Conservation (phyloP, 2,329 filamentous ascomycete genomes). For the Didymella exigua region DNA sequence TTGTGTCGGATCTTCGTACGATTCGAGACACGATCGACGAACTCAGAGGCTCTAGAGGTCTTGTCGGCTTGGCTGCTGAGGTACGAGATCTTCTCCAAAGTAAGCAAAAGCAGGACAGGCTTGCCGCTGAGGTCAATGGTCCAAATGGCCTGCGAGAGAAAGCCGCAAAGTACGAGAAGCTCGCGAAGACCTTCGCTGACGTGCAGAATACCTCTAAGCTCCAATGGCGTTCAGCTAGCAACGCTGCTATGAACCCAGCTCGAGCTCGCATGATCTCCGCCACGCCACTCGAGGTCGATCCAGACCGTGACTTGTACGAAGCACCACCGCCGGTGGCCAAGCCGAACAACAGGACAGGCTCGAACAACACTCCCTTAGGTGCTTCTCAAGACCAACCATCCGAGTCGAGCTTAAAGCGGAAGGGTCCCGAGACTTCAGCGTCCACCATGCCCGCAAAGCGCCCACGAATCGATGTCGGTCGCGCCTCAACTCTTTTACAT, state of each 20-base stretch:
- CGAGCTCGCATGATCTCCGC: constrained; percentile 20
- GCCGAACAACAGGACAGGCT: constrained; percentile 19
- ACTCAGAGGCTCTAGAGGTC: constrained; percentile 12
- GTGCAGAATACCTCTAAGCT: neutral
- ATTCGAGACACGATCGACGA: constrained; percentile 18
- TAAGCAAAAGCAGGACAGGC: constrained; percentile 7
- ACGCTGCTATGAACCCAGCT: constrained; percentile 18
- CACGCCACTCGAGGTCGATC: constrained; percentile 15
- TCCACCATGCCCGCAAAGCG: constrained; percentile 10
- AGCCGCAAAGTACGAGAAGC: constrained; percentile 21
- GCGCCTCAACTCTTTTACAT: constrained; percentile 14
- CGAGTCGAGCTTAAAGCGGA: neutral
- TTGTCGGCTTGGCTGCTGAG: constrained; percentile 16
- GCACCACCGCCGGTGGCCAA: constrained; percentile 5
- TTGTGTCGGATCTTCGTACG: constrained; percentile 15
- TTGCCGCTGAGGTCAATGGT: constrained; percentile 1
- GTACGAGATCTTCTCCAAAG: constrained; percentile 5
- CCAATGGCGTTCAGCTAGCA: neutral
- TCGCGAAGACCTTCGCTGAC: constrained; percentile 15
- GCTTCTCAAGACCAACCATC: neutral
- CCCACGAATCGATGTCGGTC: constrained; percentile 17
- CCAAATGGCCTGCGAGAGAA: constrained; percentile 6
- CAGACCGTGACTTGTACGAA: constrained; percentile 24
- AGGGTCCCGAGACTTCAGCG: neutral
- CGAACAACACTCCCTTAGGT: constrained; percentile 25